Evolutionary conservation across 768 basidiomycete genomes (phyloP).

Genomic region (Suillus brevipes): DNA sequence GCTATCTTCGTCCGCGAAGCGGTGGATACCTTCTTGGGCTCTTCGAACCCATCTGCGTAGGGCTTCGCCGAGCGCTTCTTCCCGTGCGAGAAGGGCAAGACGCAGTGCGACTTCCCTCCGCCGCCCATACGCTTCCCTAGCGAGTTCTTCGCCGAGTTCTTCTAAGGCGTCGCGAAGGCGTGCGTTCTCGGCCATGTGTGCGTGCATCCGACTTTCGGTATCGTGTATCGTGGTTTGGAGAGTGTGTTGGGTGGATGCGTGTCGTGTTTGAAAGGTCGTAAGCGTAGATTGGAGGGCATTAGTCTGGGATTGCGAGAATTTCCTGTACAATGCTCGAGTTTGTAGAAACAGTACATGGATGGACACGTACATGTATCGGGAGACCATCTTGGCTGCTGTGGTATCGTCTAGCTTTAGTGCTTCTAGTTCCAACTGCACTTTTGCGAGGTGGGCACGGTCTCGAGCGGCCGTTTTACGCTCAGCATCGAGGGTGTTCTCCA

Average conservation of each 20-base stretch:
- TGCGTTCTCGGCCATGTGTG: constrained; percentile 44
- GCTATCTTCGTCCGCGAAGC: constrained; percentile 28
- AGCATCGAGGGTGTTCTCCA: constrained; percentile 45
- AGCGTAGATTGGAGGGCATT: constrained; percentile 65
- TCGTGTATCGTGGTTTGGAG: constrained; percentile 50
- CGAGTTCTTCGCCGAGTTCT: constrained; percentile 67
- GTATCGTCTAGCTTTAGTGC: constrained; percentile 61
- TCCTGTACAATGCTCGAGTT: constrained; percentile 44
- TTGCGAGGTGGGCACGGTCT: constrained; percentile 47
- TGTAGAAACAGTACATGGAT: neutral
- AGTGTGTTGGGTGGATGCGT: constrained; percentile 60
- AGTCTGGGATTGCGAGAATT: constrained; percentile 78
- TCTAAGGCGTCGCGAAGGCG: constrained; percentile 64
- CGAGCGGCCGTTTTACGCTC: constrained; percentile 44
- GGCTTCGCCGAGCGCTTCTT: constrained; percentile 57
- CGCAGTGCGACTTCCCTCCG: constrained; percentile 68
- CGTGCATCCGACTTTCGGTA: constrained; percentile 43
- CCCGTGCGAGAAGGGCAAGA: constrained; percentile 61
- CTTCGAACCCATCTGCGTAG: constrained; percentile 58
- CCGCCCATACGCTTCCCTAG: constrained; percentile 71
- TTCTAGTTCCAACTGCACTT: constrained; percentile 52
- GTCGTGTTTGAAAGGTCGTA: constrained; percentile 56
- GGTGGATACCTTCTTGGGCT: constrained; percentile 43
- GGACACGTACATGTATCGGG: constrained; percentile 72
- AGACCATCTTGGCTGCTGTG: constrained; percentile 81